Evolutionary conservation across 192 early-diverging fungal genomes (phyloP).

Genomic region (Geosiphon pyriformis): DNA sequence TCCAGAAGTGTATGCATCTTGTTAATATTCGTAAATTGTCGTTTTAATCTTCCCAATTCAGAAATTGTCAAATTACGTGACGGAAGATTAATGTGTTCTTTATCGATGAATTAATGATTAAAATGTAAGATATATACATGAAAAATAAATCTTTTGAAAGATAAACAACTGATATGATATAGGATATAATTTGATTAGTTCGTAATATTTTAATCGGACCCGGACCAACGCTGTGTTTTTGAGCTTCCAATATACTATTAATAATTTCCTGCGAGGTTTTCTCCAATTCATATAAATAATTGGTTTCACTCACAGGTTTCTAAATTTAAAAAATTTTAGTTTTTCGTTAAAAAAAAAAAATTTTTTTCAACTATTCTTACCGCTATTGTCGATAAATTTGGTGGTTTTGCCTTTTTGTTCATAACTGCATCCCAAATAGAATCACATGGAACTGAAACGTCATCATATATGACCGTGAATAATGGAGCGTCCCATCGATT

Average conservation of each 20-base stretch:
- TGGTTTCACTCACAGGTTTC: slow-evolving; percentile 87
- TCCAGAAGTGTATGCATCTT: slow-evolving; percentile 73
- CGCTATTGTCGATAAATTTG: slow-evolving; percentile 81
- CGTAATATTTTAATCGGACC: slow-evolving; percentile 54
- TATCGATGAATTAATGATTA: slow-evolving; percentile 24
- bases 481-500: slow-evolving; percentile 96
- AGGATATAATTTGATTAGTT: slow-evolving; percentile 38
- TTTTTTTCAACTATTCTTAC: slow-evolving; percentile 34
- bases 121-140: neutral
- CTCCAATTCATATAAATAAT: slow-evolving; percentile 90
- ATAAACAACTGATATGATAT: slow-evolving; percentile 6
- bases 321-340: slow-evolving; percentile 14
- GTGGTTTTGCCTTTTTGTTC: slow-evolving; percentile 64
- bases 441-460: slow-evolving; percentile 55
- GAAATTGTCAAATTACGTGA: slow-evolving; percentile 66
- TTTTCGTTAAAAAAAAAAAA: too few relatives aligned
- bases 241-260: slow-evolving; percentile 67
- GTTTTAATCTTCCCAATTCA: slow-evolving; percentile 71
- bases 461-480: slow-evolving; percentile 80
- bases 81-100: slow-evolving; percentile 52
- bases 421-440: slow-evolving; percentile 75
- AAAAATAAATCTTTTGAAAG: slow-evolving; percentile 11
- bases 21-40: slow-evolving; percentile 88
- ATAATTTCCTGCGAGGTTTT: slow-evolving; percentile 74
- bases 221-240: slow-evolving; percentile 59